Evolutionary conservation across 139 green algal genomes (phyloP).

Genomic region (Chlorella sorokiniana): DNA sequence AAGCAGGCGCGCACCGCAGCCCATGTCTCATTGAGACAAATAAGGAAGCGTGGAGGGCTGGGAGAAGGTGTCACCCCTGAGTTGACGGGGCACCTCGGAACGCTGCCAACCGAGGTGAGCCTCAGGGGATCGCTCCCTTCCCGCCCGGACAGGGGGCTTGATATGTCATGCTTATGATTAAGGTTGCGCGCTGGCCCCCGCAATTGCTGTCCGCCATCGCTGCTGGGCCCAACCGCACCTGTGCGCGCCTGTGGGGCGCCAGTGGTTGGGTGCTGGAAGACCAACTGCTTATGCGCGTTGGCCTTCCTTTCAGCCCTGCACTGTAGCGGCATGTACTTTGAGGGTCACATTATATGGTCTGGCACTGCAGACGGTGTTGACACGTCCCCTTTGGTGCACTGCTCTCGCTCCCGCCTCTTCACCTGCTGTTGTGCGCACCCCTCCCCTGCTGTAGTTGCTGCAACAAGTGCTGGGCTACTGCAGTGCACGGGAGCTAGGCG

Average conservation of each 20-base stretch:
- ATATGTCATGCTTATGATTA: too few species aligned
- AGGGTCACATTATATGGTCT: too few species aligned
- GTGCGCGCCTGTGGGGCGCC: too few species aligned
- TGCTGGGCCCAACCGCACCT: not conserved
- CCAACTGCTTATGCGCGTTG: too few species aligned
- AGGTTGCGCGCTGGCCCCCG: too few species aligned
- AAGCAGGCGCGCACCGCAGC: constrained; percentile 6
- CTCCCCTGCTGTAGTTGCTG: constrained; percentile 50
- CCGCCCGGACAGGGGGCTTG: too few species aligned
- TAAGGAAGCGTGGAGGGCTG: not conserved
- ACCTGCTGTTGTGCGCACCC: not conserved
- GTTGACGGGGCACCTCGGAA: constrained; percentile 7
- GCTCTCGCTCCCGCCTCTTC: not conserved
- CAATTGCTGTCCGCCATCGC: too few species aligned
- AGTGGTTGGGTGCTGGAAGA: too few species aligned
- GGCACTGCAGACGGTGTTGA: too few species aligned
- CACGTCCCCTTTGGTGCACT: not conserved
- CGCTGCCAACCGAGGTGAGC: constrained; percentile 11
- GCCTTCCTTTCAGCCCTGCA: too few species aligned
- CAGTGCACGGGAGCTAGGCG: constrained; percentile 58
- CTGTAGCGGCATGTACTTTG: too few species aligned
- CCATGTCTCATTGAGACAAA: not conserved
- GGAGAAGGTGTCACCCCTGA: not conserved
- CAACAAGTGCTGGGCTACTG: constrained; percentile 71
- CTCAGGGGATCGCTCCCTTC: not conserved